phyloP scores from a whole-genome alignment of 139 green algal genomes.

The Tetradesmus lagerheimii region DNA sequence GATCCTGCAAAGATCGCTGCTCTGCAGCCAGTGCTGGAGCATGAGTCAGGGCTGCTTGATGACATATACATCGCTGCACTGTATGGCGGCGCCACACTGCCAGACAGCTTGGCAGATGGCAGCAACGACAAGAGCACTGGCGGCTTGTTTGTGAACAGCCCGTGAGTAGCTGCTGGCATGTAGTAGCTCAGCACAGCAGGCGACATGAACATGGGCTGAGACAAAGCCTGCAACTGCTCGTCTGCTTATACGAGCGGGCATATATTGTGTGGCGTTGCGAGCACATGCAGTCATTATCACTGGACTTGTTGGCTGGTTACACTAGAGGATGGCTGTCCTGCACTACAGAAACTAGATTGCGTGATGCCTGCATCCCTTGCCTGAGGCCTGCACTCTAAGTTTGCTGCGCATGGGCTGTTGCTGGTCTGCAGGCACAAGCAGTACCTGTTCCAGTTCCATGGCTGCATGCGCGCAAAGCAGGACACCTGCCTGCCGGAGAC shows the following conservation, averaged over 20 bases:
- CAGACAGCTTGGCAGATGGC: conserved; percentile 30
- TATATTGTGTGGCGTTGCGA: too few relatives aligned
- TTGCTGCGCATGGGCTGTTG: background rate
- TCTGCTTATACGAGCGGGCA: too few relatives aligned
- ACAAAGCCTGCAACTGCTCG: too few relatives aligned
- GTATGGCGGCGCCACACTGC: conserved; percentile 51
- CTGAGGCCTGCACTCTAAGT: background rate
- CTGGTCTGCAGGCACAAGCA: background rate
- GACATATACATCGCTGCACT: conserved; percentile 49
- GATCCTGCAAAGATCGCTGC: background rate
- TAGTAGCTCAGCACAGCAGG: too few relatives aligned
- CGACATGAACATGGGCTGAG: too few relatives aligned
- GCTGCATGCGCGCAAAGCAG: conserved; percentile 2
- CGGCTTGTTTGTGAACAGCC: conserved; percentile 1
- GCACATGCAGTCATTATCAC: too few relatives aligned
- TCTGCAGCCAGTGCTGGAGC: conserved; percentile 37
- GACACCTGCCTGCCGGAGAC: background rate
- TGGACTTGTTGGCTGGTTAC: too few relatives aligned
- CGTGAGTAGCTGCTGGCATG: background rate
- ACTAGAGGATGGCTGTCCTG: background rate
- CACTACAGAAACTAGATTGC: background rate
- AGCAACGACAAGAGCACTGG: background rate
- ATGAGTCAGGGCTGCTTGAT: conserved; percentile 39
- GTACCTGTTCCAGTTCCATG: conserved; percentile 45
- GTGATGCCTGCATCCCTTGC: background rate